Evolutionary conservation across 73 alveolate genomes (phyloP), one percentile per base, ranked within the genome.

Genomic region (Paramecium sonneborni): DNA sequence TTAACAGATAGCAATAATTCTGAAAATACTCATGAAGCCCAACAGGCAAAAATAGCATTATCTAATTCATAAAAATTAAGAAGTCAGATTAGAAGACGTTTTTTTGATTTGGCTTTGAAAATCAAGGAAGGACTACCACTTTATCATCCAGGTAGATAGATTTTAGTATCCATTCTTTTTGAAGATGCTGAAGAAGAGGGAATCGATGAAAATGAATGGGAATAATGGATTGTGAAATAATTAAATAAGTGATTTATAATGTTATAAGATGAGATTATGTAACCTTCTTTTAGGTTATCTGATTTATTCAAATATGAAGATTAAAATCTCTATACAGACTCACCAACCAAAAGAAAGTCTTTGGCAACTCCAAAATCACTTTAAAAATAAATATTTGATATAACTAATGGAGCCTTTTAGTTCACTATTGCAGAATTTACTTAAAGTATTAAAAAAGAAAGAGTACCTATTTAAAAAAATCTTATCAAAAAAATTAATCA

Each of bases 131-230:
- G 34, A 5, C 24, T 79, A 21, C 90, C 90, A 7, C 55, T 44
- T 8, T 20, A 79, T 46, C 69, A 46, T 44, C 90, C 90, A 43
- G 90, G 90, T 21, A 79, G 90, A 44, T 30, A 46, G 35, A 23
- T 79, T 8, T 79, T 79, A 24, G 55, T 79, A 14, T 79, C 90
- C 3, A 46, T 79, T 18, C 55, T 79, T 21, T 79, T 79, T 44
- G 90, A 79, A 34, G 90, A 79, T 79, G 90, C 90, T n/a, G 90
- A 79, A 46, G 90, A 79, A 6, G 90, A 79, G n/a, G 90, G 90
- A 6, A 44, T 79, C 6, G 90, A 79, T 39, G 70, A 79, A 34
- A 39, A 79, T 30, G 90, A 79, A 24, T 79, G 90, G 90, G 72
- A 44, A 34, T 14, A 18, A 20, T 79, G 90, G 90, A 43, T 79